Evolutionary conservation across 129 eudicot species (phyloP), one percentile per base, ranked within the genome.

Genomic region (Kitagawia praeruptora): DNA sequence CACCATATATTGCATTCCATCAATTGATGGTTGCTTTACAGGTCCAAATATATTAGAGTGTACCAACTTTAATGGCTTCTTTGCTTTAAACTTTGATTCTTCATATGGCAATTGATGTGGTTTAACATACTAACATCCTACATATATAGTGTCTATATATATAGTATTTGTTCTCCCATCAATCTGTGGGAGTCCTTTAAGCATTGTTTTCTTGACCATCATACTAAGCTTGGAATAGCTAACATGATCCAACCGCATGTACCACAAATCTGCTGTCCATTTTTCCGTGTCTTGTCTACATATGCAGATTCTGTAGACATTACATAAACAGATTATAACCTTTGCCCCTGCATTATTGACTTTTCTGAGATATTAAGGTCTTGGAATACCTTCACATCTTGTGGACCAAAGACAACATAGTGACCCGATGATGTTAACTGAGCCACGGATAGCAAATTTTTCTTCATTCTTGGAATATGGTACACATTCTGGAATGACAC

Each of bases 41-140:
- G 13, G 25, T 6, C 82, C 70, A 80, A 80, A 80, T 34, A 80
- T 61, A 49, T 80, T 54, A 21, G 40, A 80, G 70, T 48, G 39
- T 2, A 67, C 38, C 1, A 80, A 6, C 51, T 80, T 53, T 19
- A 80, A 49, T 18, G 82, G 45, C 9, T 49, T 5, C 48, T 46
- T 46, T 5, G 63, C 75, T 67, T 25, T 28, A 23, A 42, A 64
- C 42, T 44, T 79, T 10, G 81, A 79, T 18, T 79, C 81, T 6
- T 44, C 14, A 31, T 21, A 79, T n/a, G 75, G 45, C 34, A 79
- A 25, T 21, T 67, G 75, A 67, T 67, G 63, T 11, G 2, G 2
- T 34, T 34, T 34, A 34, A 1, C 76, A 44, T 41, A 79, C 45
- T 79, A 18, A 16, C 81, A 66, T 10, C 72, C 41, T 8, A 41